These are phyloP conservation scores for Daldinia childiae DNA, from an alignment of 495 filamentous ascomycete species.

Conservation along the genomic window DNA sequence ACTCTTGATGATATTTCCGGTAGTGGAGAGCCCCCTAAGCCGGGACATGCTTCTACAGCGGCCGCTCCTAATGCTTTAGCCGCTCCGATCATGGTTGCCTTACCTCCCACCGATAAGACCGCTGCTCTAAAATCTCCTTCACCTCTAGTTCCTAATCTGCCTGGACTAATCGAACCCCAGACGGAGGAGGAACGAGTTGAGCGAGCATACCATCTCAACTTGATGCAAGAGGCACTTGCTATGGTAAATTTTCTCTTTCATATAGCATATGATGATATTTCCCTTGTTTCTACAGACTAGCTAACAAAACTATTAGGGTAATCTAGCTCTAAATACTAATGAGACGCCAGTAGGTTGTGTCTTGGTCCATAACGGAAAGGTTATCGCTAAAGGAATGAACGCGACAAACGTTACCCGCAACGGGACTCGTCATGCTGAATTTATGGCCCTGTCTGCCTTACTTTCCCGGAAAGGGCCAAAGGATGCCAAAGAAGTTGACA, in stretches of 20 bases:
- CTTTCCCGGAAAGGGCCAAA: slow-evolving; percentile 44
- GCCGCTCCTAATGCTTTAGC: slow-evolving; percentile 16
- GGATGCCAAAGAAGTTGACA: slow-evolving; percentile 14
- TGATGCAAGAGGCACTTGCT: slow-evolving; percentile 74
- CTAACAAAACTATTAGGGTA: slow-evolving; percentile 63
- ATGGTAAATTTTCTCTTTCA: slow-evolving; percentile 62
- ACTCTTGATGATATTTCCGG: slow-evolving; percentile 23
- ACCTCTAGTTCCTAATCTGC: slow-evolving; percentile 15
- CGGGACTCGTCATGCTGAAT: slow-evolving; percentile 94
- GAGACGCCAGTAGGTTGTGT: slow-evolving; percentile 98
- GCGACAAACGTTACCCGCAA: slow-evolving; percentile 88
- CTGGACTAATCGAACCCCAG: slow-evolving; percentile 43
- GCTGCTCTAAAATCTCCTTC: slow-evolving; percentile 3
- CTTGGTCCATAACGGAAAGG: slow-evolving; percentile 74
- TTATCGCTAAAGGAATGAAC: slow-evolving; percentile 92
- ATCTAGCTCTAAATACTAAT: slow-evolving; percentile 78
- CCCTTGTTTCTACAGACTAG: not conserved
- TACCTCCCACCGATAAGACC: slow-evolving; percentile 23
- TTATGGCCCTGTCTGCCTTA: slow-evolving; percentile 78
- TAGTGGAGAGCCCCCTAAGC: slow-evolving; percentile 4
- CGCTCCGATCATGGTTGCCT: slow-evolving; percentile 28
- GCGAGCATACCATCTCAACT: slow-evolving; percentile 59
- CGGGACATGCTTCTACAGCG: slow-evolving; percentile 6
- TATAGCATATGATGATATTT: not conserved
- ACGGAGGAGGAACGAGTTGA: slow-evolving; percentile 44